Evolutionary conservation across 2,329 filamentous ascomycete species (phyloP), one percentile per base, ranked within the genome.

Genomic region (Endocalyx cinctus): DNA sequence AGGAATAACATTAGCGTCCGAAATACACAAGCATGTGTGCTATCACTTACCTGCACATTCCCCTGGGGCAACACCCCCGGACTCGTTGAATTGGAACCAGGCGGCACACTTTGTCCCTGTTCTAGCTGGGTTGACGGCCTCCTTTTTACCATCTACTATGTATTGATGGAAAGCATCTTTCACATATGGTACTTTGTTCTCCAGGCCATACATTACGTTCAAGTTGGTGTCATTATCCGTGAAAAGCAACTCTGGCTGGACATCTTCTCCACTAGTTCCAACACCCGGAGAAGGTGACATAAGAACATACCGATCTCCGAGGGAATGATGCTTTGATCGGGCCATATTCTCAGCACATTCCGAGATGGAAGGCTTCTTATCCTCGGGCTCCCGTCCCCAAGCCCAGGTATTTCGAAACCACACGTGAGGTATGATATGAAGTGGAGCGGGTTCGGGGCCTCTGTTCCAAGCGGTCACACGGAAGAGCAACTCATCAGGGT

Each of bases 371-470:
- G 90, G 92, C 63, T 94, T 95, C 58, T 82, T 80, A 31, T 84
- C 77, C 18, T 72, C 67, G 10, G 78, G 59, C 53, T 95, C 86
- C 43, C 84, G 77, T 15, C 89, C 90, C 90, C 90, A 97, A 25
- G 84, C 78, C 92, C 92, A 97, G 4, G 89, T 96, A 60, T 97
- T 97, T 45, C 90, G 80, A 69, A 96, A 97, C 87, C 89, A 96
- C 33, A 95, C 79, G 40, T 97, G 92, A 7, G 90, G 90, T 27
- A 96, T 69, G 52, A 97, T 95, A 61, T 97, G 92, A 34, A 97
- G 68, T 15, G 88, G 89, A 11, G 92, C 90, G 11, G 87, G 79
- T 33, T 96, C 87, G 6, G 87, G 85, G 12, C 92, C 90, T 49
- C 92, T 79, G 57, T 97, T 97, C 83, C 92, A 97, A 27, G 89